Percentiles rank a stretch among this genome's conserved stretches.
These are phyloP conservation scores for Caloboletus firmus DNA, from an alignment of 1,284 basidiomycete species.

Conservation along the genomic window DNA sequence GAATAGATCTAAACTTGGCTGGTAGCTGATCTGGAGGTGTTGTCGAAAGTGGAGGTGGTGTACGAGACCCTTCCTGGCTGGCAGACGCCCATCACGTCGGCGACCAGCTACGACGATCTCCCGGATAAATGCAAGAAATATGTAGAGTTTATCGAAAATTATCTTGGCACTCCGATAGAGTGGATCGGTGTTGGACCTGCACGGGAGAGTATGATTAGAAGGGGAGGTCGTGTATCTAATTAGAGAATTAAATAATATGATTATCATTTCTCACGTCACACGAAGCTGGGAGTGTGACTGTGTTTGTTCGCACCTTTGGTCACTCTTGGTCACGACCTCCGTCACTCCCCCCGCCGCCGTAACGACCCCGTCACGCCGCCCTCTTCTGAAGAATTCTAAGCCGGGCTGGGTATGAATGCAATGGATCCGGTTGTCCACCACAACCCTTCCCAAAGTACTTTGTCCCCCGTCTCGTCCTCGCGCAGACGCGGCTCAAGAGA, in stretches of 20 bases:
- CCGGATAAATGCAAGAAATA: constrained; percentile 89
- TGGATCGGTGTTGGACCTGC: constrained; percentile 93
- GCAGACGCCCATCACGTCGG: constrained; percentile 76
- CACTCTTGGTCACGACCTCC: constrained; percentile 46
- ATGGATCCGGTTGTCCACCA: constrained; percentile 38
- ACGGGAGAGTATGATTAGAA: constrained; percentile 75
- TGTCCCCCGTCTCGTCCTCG: constrained; percentile 34
- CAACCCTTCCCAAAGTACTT: constrained; percentile 33
- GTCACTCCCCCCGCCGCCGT: constrained; percentile 36
- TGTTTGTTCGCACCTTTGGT: constrained; percentile 33
- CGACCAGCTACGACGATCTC: constrained; percentile 72
- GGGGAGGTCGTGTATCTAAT: constrained; percentile 18
- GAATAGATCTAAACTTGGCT: constrained; percentile 6
- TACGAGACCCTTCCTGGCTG: constrained; percentile 94
- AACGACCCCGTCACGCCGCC: constrained; percentile 35
- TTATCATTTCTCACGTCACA: constrained; percentile 28
- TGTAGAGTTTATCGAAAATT: constrained; percentile 85
- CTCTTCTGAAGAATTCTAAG: constrained; percentile 19
- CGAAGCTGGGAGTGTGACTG: constrained; percentile 33
- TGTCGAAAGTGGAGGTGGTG: constrained; percentile 81
- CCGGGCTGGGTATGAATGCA: constrained; percentile 27
- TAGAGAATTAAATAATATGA: constrained; percentile 13
- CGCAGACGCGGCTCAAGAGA: constrained; percentile 60
- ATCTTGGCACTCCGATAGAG: constrained; percentile 77
- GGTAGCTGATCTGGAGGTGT: constrained; percentile 80